phyloP scores from a whole-genome alignment of 2,329 filamentous ascomycete species.

The Curvularia hawaiiensis region DNA sequence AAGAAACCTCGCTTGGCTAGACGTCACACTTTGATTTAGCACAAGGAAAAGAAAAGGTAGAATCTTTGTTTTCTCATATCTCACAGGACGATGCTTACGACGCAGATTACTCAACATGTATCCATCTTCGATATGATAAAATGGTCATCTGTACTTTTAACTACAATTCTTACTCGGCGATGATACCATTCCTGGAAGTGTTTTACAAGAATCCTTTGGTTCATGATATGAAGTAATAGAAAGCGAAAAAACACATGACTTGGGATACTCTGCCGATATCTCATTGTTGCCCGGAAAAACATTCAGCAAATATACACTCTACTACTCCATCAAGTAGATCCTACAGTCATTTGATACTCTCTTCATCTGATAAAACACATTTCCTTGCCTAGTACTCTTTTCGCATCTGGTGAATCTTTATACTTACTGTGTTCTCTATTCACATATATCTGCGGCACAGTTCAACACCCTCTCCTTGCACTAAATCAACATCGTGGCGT shows the following conservation, averaged over 20 bases:
- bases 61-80: not conserved
- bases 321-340: not conserved
- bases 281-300: too few species aligned
- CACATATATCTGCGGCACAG: not conserved
- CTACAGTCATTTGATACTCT: not conserved
- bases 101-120: not conserved
- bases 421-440: not conserved
- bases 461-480: not conserved
- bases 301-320: not conserved
- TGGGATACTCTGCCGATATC: too few species aligned
- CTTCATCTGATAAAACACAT: not conserved
- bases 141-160: not conserved
- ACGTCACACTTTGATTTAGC: not conserved
- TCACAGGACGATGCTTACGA: not conserved
- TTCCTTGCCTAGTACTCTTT: not conserved
- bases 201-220: not conserved
- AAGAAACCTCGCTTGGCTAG: not conserved
- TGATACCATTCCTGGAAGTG: not conserved
- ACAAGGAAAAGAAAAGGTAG: not conserved
- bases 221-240: too few species aligned
- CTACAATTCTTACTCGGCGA: not conserved
- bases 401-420: not conserved
- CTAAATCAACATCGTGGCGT: not conserved
- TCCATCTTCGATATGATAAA: not conserved
- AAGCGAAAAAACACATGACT: too few species aligned